Percentiles rank a stretch among this genome's conserved stretches.
Conservation (phyloP, 306 rosid species). For the Casuarina equisetifolia region DNA sequence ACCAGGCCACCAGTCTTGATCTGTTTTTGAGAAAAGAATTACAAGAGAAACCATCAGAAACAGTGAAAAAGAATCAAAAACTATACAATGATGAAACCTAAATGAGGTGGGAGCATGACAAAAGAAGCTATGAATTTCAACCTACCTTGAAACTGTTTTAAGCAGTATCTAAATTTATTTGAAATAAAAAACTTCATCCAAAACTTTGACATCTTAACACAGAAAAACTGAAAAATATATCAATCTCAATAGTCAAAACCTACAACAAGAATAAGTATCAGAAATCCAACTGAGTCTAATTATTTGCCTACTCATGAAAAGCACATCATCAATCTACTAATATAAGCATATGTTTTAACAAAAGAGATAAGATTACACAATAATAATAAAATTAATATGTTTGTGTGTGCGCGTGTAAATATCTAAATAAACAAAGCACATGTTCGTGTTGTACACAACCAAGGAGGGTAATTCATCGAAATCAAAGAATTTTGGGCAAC, state of each 20-base stretch:
- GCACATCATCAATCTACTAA: background rate
- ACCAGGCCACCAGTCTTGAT: conserved; percentile 84
- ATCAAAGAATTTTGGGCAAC: background rate
- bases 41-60: conserved; percentile 28
- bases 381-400: background rate
- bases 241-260: conserved; percentile 3
- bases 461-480: background rate
- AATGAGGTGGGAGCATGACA: conserved; percentile 8
- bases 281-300: background rate
- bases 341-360: background rate
- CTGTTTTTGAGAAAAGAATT: conserved; percentile 42
- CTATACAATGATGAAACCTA: conserved; percentile 14
- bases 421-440: background rate
- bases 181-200: conserved; percentile 7
- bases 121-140: conserved; percentile 7
- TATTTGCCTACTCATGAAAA: background rate
- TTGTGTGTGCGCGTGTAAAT: too few species aligned
- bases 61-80: conserved; percentile 7
- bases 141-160: background rate
- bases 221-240: conserved; percentile 10
- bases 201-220: conserved; percentile 8
- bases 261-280: conserved; percentile 10
- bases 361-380: background rate
- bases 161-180: conserved; percentile 1
- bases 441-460: background rate